These are phyloP conservation scores for Alectoria sarmentosa DNA, from an alignment of 495 filamentous ascomycete species.

Conservation along the genomic window DNA sequence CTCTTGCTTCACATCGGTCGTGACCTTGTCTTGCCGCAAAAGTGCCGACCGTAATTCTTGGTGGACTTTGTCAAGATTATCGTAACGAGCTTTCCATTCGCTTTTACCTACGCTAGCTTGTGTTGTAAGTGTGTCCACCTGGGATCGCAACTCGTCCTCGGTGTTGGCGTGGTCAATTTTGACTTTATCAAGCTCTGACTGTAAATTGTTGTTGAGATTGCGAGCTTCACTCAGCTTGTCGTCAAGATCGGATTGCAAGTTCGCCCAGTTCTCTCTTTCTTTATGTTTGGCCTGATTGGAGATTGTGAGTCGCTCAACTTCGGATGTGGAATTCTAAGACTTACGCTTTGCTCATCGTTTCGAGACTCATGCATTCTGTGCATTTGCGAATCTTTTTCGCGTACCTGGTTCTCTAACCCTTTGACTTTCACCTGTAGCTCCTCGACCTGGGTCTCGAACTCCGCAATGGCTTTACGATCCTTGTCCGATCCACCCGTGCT, in stretches of 20 bases:
- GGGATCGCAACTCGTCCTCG: constrained; percentile 55
- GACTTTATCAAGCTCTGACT: constrained; percentile 67
- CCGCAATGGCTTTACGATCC: constrained; percentile 60
- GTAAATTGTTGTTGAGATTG: constrained; percentile 66
- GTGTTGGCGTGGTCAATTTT: constrained; percentile 57
- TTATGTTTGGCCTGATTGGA: constrained; percentile 33
- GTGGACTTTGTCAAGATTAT: constrained; percentile 64
- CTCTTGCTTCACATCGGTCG: constrained; percentile 80
- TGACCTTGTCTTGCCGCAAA: constrained; percentile 70
- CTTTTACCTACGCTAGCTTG: constrained; percentile 32
- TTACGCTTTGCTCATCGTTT: constrained; percentile 42
- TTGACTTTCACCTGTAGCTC: constrained; percentile 68
- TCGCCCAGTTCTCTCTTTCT: constrained; percentile 64
- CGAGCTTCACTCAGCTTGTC: constrained; percentile 70
- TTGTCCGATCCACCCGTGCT: constrained; percentile 42
- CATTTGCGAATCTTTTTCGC: constrained; percentile 53
- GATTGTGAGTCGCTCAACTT: constrained; percentile 7
- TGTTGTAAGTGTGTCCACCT: constrained; percentile 49
- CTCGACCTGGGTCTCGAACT: constrained; percentile 67
- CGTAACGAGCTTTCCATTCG: constrained; percentile 48
- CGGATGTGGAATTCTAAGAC: constrained; percentile 15
- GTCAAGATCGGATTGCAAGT: constrained; percentile 67
- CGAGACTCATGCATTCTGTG: constrained; percentile 37
- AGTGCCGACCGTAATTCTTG: constrained; percentile 63
- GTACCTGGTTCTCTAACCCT: constrained; percentile 55